A percentile compares a stretch with the other conserved stretches of the same genome.
These are phyloP conservation scores for Moesziomyces sp. DNA, from an alignment of 1,284 basidiomycete genomes.

Conservation along the genomic window DNA sequence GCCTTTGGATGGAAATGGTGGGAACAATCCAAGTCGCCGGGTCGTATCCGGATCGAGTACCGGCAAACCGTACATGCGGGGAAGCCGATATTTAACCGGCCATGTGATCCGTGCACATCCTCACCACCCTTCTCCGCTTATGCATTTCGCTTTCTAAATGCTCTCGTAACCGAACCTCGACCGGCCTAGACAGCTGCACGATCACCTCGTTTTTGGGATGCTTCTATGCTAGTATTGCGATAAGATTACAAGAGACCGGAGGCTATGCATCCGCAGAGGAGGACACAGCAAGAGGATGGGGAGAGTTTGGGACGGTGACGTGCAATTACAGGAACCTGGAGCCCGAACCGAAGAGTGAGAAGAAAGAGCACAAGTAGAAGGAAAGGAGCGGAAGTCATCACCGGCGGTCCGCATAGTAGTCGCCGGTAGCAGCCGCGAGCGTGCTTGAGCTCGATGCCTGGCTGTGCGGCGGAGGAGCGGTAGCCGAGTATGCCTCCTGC, in stretches of 20 bases:
- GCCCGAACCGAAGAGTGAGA: slow-evolving; percentile 1
- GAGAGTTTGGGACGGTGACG: background rate
- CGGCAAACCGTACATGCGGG: background rate
- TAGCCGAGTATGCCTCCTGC: slow-evolving; percentile 11
- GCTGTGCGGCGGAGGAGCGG: slow-evolving; percentile 14
- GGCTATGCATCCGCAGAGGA: background rate
- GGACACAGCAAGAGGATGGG: too few species aligned
- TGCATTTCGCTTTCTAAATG: too few species aligned
- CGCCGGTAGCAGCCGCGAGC: slow-evolving; percentile 31
- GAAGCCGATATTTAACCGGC: background rate
- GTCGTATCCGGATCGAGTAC: slow-evolving; percentile 1
- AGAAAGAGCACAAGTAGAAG: background rate
- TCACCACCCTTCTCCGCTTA: background rate
- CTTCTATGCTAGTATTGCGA: background rate
- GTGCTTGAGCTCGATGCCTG: slow-evolving; percentile 35
- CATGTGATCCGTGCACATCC: background rate
- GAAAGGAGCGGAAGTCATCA: slow-evolving; percentile 1
- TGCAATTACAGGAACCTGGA: slow-evolving; percentile 7
- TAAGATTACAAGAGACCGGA: background rate
- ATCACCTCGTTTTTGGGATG: background rate
- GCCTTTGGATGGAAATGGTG: background rate
- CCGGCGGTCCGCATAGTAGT: slow-evolving; percentile 31
- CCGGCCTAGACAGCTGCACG: too few species aligned
- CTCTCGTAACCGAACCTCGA: too few species aligned
- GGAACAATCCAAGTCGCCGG: background rate